Evolutionary conservation across 176 grass and related monocot genomes (phyloP), one percentile per base, ranked within the genome.

Genomic region (Thalia dealbata): DNA sequence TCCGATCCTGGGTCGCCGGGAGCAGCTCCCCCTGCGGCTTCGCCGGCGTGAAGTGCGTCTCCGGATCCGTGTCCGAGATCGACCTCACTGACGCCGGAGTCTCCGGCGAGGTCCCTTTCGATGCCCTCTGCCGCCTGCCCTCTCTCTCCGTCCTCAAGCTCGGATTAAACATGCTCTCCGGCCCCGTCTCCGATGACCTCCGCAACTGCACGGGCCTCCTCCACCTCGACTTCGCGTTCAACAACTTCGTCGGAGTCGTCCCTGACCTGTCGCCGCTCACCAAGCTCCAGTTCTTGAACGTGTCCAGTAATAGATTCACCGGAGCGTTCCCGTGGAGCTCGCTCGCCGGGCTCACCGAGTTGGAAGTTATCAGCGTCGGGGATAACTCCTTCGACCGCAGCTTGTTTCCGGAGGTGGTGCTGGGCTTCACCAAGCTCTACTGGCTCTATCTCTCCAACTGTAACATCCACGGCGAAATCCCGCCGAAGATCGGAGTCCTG

Each of bases 311-410:
- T 64, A 7, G 1, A 19, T 92, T 96, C 80, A 50, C 70, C 6
- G 89, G 93, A 0, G 22, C 28, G n/a, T 96, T 96, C 80, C 93
- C 89, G 0, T 96, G 93, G 93, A 2, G 50, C 2, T 77, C 93
- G 46, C 86, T 96, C 10, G 24, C 28, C 3, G 23, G 69, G 35
- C 81, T 85, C 70, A 79, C 46, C 0, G 82, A 59, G 3, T 79
- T 96, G 84, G 12, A n/a, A 35, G 80, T 73, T 32, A 78, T 96
- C 62, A 66, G 84, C 69, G 73, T 79, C 77, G 92, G 92, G 6
- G 92, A 96, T 73, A 92, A 84, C 81, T 66, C 45, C 0, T 78
- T 89, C 18, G 13, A 60, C 0, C 52, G 79, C 0, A 9, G n/a
- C 3, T 0, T 56, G 0, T 96, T 96, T 79, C 92, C 92, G 3